Evolutionary conservation across 1,139 yeast species (phyloP), one percentile per base, ranked within the genome.

Genomic region (Candida tetrigidarum): DNA sequence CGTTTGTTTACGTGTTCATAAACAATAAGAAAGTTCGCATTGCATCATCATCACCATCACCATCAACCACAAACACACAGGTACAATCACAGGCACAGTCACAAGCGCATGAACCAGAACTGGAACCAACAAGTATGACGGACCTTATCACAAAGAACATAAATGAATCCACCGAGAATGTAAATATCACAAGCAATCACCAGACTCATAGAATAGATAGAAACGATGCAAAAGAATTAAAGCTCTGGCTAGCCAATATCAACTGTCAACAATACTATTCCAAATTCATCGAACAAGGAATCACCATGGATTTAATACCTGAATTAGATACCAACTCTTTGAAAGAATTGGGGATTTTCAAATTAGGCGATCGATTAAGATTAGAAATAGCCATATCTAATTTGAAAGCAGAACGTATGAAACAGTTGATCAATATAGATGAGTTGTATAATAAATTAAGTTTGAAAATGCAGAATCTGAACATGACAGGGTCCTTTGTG

Each of bases 351-450:
- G 97, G 97, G 0, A 67, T 93, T n/a, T 54, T 55, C 15, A 85
- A 81, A 53, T 78, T 93, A 8, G 98, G 98, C 0, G 98, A 93
- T 61, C 70, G 97, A 27, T 72, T 93, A 28, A 71, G 85, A 27
- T 60, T 89, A 7, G 82, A 81, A 53, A 68, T 81, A 16, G 83
- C 85, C 45, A 67, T 83, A 27, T 61, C 72, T 43, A 63, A 69
- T 44, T 47, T 79, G 51, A 66, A 74, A 53, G 55, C 71, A 3
- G 71, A 74, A 34, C 55, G 59, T 25, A 58, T 80, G n/a, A 60
- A 59, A 50, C 58, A 64, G 20, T 50, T 60, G 11, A 54, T 78
- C 25, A 63, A 66, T 20, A 56, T 67, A 35, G 67, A 62, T 41
- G 69, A 68, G 3, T 47, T 73, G 19, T 45, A 45, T 23, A 15